Base-by-base conservation (phyloP, 1,139 yeast genomes). In the Meyerozyma carpophila region DNA sequence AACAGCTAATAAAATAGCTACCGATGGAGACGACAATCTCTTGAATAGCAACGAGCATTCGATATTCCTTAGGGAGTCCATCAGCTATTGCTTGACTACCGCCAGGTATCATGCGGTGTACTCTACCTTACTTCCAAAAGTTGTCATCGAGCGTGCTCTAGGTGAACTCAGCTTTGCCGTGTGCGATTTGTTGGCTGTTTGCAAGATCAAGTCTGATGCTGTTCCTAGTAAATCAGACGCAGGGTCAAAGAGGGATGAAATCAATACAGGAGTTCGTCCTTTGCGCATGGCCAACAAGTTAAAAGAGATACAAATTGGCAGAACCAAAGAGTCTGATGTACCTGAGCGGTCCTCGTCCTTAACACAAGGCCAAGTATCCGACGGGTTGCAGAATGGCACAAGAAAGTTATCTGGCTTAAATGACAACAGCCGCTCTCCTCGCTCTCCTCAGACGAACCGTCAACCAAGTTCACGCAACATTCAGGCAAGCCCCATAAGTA, bases 51-150 rank as follows among this genome's bases (percentile, higher is more conserved):
- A 66, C 59, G 63, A 66, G 55, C 48, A 65, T 54, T 50, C 73
- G 1, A 50, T 62, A 5, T 62, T 80, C 39, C 72, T 84, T 13
- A 77, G 88, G 45, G 86, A 85, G 41, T 75, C 95, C 0, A 78
- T 87, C 11, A 81, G 90, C 26, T 90, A 85, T 64, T 77, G 84
- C 1, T 79, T 91, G 41, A 82, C 96, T 4, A 78, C 93, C 0
- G 78, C 95, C 0, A 76, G 96, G 55, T 89, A 89, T 58, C 87
- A 72, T 61, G 81, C 88, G 1, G 67, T 81, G 6, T 82, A 86
- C 49, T 70, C 77, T 5, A 75, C 76, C 8, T 57, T 87, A 11
- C 66, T 89, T 43, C 97, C 98, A 1, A 76, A 76, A 44, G 69
- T 86, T 31, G 76, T 90, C 8, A 73, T 91, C 34, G 88, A 89